These are phyloP conservation scores for Podospora didyma DNA, from an alignment of 495 filamentous ascomycete species.

Conservation along the genomic window DNA sequence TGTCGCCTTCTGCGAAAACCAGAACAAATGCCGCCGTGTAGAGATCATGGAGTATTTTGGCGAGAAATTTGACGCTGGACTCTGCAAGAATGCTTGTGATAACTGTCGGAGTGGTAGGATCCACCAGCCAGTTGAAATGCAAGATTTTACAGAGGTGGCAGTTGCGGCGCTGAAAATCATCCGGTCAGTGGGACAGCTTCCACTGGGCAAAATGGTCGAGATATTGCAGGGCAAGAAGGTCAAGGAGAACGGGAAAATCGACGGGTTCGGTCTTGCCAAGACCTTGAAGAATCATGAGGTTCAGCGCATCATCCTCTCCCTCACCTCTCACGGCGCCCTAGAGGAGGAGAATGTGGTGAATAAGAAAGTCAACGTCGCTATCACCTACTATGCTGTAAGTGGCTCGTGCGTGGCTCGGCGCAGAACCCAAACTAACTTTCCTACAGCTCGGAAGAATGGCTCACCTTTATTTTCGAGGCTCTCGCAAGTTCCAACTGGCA, in stretches of 20 bases:
- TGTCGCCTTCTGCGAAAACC: slow-evolving; percentile 82
- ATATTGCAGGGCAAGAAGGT: slow-evolving; percentile 43
- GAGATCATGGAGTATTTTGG: slow-evolving; percentile 91
- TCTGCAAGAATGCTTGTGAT: slow-evolving; percentile 76
- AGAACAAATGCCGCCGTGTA: slow-evolving; percentile 75
- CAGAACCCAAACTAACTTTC: not conserved
- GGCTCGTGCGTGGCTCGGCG: not conserved
- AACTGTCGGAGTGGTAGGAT: slow-evolving; percentile 66
- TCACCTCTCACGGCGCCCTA: slow-evolving; percentile 38
- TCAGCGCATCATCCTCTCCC: slow-evolving; percentile 44
- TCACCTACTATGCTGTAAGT: slow-evolving; percentile 38
- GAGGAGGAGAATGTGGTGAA: slow-evolving; percentile 45
- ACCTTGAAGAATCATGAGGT: slow-evolving; percentile 43
- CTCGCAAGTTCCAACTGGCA: slow-evolving; percentile 17
- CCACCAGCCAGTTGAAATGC: slow-evolving; percentile 54
- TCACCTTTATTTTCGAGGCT: slow-evolving; percentile 21
- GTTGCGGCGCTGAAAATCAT: slow-evolving; percentile 63
- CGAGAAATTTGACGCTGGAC: slow-evolving; percentile 66
- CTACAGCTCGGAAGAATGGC: slow-evolving; percentile 38
- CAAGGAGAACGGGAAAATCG: slow-evolving; percentile 21
- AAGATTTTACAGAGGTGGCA: slow-evolving; percentile 76
- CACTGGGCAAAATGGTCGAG: slow-evolving; percentile 49
- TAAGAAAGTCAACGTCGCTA: slow-evolving; percentile 28
- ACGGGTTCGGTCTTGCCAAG: slow-evolving; percentile 40
- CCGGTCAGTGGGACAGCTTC: slow-evolving; percentile 46